Evolutionary conservation across 2,329 filamentous ascomycete species (phyloP).

Genomic region (Elsinoe fawcettii): DNA sequence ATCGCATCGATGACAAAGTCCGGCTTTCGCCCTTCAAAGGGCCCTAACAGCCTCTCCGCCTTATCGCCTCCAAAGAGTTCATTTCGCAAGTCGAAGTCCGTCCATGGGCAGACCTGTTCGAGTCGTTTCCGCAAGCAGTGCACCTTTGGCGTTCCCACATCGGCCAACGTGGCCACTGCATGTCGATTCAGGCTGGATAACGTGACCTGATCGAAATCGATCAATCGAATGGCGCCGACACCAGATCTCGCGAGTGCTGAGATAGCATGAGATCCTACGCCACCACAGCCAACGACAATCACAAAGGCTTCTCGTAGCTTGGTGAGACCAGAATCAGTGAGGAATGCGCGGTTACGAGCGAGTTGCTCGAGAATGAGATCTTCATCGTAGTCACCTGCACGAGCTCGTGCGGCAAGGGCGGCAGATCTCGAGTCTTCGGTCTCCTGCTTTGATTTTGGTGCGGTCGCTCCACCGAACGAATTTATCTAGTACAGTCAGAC

Average conservation of each 20-base stretch:
- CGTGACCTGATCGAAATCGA: conserved; percentile 97
- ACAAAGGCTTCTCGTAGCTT: conserved; percentile 77
- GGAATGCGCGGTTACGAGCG: conserved; percentile 84
- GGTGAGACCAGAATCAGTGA: conserved; percentile 70
- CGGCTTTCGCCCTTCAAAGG: conserved; percentile 56
- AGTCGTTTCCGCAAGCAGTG: conserved; percentile 71
- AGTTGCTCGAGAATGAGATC: conserved; percentile 92
- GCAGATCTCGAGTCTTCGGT: conserved; percentile 52
- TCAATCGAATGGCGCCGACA: conserved; percentile 74
- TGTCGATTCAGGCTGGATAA: conserved; percentile 93
- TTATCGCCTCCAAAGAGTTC: conserved; percentile 68
- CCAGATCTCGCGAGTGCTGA: conserved; percentile 83
- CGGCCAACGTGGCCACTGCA: conserved; percentile 84
- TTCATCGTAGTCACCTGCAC: conserved; percentile 58
- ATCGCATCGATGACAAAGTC: conserved; percentile 96
- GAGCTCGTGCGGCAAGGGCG: conserved; percentile 51
- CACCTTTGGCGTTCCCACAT: conserved; percentile 90
- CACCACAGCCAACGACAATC: conserved; percentile 84
- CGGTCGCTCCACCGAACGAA: conserved; percentile 44
- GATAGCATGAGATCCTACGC: conserved; percentile 86
- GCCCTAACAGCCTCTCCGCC: conserved; percentile 59
- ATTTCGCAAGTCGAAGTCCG: conserved; percentile 75
- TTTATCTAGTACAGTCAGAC: conserved; percentile 46
- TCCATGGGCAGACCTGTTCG: conserved; percentile 85
- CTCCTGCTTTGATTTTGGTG: conserved; percentile 30